Evolutionary conservation across 2,329 filamentous ascomycete species (phyloP).

Genomic region (Trichoderma oligosporum): DNA sequence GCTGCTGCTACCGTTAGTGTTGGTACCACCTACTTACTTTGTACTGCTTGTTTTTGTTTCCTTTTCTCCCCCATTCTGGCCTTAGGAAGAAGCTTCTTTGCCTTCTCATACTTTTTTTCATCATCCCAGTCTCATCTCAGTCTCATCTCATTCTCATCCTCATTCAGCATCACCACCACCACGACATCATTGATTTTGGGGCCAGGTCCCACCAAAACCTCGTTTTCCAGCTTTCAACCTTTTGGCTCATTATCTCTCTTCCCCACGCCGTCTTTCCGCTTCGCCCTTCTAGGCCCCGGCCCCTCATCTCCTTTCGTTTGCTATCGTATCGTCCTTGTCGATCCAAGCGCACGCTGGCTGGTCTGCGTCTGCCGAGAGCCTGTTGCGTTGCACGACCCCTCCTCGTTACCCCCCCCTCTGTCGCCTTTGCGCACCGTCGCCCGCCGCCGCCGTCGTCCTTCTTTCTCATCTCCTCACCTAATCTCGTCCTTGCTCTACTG

Average conservation of each 20-base stretch:
- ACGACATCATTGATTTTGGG: slow-evolving; percentile 15
- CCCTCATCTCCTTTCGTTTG: slow-evolving; percentile 16
- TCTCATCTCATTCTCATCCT: neutral
- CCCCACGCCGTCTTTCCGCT: slow-evolving; percentile 11
- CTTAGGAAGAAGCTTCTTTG: neutral
- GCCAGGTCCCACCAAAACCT: slow-evolving; percentile 4
- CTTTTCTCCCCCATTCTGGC: neutral
- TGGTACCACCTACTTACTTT: neutral
- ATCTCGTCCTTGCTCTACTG: slow-evolving; percentile 5
- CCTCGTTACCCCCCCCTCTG: slow-evolving; percentile 4
- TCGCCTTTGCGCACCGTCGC: neutral
- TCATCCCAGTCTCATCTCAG: neutral
- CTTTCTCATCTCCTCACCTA: slow-evolving; percentile 15
- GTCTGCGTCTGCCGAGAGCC: neutral
- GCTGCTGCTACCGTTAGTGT: neutral
- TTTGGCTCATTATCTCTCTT: slow-evolving; percentile 14
- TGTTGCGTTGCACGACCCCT: slow-evolving; percentile 20
- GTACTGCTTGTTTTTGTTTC: neutral
- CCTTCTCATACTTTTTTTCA: neutral
- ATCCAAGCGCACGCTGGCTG: slow-evolving; percentile 9
- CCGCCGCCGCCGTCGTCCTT: neutral
- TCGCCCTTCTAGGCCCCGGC: slow-evolving; percentile 12
- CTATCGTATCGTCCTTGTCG: slow-evolving; percentile 6
- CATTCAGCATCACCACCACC: slow-evolving; percentile 2
- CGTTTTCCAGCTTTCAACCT: slow-evolving; percentile 3